A percentile compares a stretch with the other conserved stretches of the same genome.
Evolutionary conservation across 306 rosid species (phyloP).

Genomic region (Senna siamea): DNA sequence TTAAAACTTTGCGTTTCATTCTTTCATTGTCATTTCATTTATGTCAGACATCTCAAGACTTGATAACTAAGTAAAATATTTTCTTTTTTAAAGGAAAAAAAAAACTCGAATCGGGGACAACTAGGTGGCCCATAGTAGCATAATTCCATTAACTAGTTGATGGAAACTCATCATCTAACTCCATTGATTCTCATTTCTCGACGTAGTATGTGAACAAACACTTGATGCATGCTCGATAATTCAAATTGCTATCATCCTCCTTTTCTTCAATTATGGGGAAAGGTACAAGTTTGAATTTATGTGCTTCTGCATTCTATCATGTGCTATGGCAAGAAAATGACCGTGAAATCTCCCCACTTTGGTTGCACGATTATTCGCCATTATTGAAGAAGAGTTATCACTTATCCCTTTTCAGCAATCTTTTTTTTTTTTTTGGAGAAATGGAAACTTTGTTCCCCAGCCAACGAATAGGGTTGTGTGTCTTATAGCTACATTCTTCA

Average conservation of each 20-base stretch:
- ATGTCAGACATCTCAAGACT: not conserved
- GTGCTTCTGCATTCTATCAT: constrained; percentile 19
- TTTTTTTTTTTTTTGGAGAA: no score
- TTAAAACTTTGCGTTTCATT: no score
- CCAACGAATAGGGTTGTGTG: no score
- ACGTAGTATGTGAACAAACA: constrained; percentile 30
- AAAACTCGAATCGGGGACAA: constrained; percentile 1
- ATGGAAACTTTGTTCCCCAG: not conserved
- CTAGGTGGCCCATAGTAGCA: constrained; percentile 3
- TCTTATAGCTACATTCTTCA: no score
- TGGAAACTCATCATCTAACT: constrained; percentile 20
- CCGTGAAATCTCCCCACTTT: constrained; percentile 24
- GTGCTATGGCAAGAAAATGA: constrained; percentile 24
- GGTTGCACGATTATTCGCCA: not conserved
- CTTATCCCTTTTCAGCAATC: not conserved
- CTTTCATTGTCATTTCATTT: not conserved
- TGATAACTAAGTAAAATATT: constrained; percentile 24
- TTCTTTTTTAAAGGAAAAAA: not conserved
- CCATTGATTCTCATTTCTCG: not conserved
- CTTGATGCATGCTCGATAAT: constrained; percentile 22
- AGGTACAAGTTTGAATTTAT: constrained; percentile 22
- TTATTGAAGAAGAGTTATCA: not conserved
- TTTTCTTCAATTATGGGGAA: constrained; percentile 38
- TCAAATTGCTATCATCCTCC: not conserved
- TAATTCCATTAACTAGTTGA: constrained; percentile 35